phyloP scores from a whole-genome alignment of 2,329 filamentous ascomycete genomes.

The Alternaria infectoria region DNA sequence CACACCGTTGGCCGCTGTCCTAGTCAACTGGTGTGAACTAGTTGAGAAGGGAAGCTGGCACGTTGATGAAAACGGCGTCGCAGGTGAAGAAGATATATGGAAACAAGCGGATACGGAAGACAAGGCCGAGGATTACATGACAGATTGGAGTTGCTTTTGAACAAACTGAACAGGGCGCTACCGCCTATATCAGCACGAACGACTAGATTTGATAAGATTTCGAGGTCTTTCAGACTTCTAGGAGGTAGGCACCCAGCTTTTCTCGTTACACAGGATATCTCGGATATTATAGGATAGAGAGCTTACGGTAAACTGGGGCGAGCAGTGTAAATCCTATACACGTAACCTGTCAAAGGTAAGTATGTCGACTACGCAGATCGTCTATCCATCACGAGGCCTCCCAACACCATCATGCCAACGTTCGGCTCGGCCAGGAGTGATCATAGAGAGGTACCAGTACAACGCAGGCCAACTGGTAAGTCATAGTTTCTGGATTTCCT shows the following conservation, averaged over 20 bases:
- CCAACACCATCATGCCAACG: not conserved
- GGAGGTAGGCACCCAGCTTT: too few species aligned
- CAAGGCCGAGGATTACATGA: not conserved
- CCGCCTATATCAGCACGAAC: too few species aligned
- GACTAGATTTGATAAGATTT: too few species aligned
- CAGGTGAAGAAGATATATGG: not conserved
- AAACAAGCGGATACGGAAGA: not conserved
- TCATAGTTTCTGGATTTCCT: not conserved
- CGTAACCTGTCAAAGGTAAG: too few species aligned
- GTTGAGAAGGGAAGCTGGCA: not conserved
- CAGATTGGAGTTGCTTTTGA: not conserved
- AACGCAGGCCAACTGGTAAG: not conserved
- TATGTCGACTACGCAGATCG: not conserved
- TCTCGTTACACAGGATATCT: too few species aligned
- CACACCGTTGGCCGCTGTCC: not conserved
- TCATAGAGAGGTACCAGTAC: not conserved
- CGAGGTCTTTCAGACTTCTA: too few species aligned
- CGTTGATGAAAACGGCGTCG: not conserved
- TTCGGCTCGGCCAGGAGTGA: not conserved
- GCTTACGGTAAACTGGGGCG: too few species aligned
- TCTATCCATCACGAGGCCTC: rapidly evolving
- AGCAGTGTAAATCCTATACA: too few species aligned
- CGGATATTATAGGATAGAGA: too few species aligned
- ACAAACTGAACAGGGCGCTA: too few species aligned
- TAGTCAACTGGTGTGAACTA: not conserved